These are phyloP conservation scores for Stagonosporopsis cucurbitacearum DNA, from an alignment of 2,329 filamentous ascomycete genomes.

Conservation along the genomic window DNA sequence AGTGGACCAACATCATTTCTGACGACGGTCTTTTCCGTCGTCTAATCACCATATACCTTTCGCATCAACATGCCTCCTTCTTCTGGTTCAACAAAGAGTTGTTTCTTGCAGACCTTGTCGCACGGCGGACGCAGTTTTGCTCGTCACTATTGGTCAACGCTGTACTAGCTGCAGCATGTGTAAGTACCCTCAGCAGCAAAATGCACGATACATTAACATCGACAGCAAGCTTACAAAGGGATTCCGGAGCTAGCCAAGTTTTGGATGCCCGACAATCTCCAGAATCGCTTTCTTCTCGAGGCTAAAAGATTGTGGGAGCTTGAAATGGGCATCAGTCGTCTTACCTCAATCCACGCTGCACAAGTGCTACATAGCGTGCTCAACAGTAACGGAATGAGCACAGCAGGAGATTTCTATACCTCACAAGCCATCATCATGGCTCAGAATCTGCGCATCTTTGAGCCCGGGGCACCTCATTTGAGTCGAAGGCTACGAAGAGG, in stretches of 20 bases:
- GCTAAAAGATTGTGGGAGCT: constrained; percentile 32
- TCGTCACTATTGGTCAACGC: constrained; percentile 30
- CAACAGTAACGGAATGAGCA: constrained; percentile 15
- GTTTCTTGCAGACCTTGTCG: constrained; percentile 30
- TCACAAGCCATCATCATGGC: constrained; percentile 22
- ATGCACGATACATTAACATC: constrained; percentile 1
- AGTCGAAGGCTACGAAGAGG: not conserved
- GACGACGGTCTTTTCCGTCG: constrained; percentile 25
- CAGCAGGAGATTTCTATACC: constrained; percentile 18
- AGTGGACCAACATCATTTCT: constrained; percentile 27
- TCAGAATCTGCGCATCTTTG: constrained; percentile 21
- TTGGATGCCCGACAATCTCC: constrained; percentile 25
- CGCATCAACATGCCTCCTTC: constrained; percentile 18
- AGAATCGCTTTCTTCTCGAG: constrained; percentile 28
- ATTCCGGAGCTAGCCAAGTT: constrained; percentile 12
- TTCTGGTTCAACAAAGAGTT: constrained; percentile 26
- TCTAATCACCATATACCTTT: constrained; percentile 23
- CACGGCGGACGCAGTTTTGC: constrained; percentile 19
- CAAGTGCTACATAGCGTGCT: constrained; percentile 5
- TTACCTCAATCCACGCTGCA: constrained; percentile 27
- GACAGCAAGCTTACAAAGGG: constrained; percentile 15
- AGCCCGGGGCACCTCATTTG: not conserved
- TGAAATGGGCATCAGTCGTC: constrained; percentile 14
- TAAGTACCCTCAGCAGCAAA: constrained; percentile 10
- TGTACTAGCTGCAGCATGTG: constrained; percentile 28